Evolutionary conservation across 192 early-diverging fungal species (phyloP), one percentile per base, ranked within the genome.

Genomic region (Entrophospora sp.): DNA sequence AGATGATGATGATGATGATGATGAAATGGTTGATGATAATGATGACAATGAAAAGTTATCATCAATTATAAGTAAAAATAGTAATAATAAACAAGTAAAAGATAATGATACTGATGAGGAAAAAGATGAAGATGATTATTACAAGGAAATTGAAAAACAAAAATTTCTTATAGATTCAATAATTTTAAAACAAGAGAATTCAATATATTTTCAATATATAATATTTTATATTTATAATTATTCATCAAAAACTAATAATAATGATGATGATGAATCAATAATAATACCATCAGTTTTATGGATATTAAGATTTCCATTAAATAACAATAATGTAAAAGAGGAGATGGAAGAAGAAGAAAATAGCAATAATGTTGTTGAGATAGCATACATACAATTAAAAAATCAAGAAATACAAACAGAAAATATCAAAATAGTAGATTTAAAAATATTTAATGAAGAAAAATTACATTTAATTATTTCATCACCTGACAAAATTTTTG

Each of bases 371-470:
- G 25, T 25, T 3, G 13, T 32, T 20, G 64, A 66, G 27, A 38
- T 66, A 2, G 5, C 64, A 0, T n/a, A 12, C 14, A 31, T 66
- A 6, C 12, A 55, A n/a, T 18, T 66, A 7, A n/a, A 7, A 27
- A 66, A 46, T 37, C 22, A 52, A 5, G 37, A 37, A 10, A 5
- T 13, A 0, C 34, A 4, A 16, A 16, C 36, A 27, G 37, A 66
- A 25, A 28, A 30, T 35, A 6, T 66, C 6, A 22, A 10, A 25
- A 32, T 66, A 13, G 40, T 30, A 27, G 64, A 55, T 52, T 18
- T 66, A 14, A 28, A 43, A 40, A 40, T 66, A 18, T 55, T 55
- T 53, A 28, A 66, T 53, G 64, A 66, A 31, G 51, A 55, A 55
- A 52, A 18, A 24, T 40, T 66, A 27, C 22, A 49, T 7, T 22